Evolutionary conservation across 1,139 yeast genomes (phyloP).

Genomic region (Geotrichum klebahnii): DNA sequence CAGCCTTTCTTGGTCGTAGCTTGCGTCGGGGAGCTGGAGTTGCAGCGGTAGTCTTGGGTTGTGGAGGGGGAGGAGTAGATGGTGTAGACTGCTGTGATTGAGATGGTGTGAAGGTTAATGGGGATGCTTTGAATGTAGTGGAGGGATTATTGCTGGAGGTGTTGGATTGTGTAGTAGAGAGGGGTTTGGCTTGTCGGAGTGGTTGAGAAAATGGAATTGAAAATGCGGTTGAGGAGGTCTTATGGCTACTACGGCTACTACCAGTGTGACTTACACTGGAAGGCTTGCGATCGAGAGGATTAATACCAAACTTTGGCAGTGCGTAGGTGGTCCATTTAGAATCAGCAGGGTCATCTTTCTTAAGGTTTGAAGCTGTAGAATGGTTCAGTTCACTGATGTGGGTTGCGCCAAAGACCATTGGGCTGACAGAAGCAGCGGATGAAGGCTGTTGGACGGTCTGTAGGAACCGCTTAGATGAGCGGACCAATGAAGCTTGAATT

Average conservation of each 20-base stretch:
- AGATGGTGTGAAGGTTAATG: conserved; percentile 9
- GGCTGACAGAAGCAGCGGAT: conserved; percentile 16
- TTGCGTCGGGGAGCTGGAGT: conserved; percentile 48
- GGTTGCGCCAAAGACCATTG: conserved; percentile 18
- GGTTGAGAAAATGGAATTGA: conserved; percentile 10
- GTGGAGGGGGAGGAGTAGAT: conserved; percentile 41
- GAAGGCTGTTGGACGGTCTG: conserved; percentile 23
- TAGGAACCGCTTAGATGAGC: conserved; percentile 22
- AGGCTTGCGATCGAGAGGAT: too few relatives aligned
- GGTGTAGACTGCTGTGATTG: not conserved
- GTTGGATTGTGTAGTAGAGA: not conserved
- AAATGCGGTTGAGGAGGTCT: not conserved
- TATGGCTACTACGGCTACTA: too few relatives aligned
- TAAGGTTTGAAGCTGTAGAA: conserved; percentile 3
- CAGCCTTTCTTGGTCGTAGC: conserved; percentile 80
- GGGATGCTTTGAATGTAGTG: conserved; percentile 5
- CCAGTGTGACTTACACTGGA: too few relatives aligned
- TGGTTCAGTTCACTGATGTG: not conserved
- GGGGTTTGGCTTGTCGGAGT: not conserved
- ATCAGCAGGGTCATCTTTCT: not conserved
- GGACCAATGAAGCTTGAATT: conserved; percentile 9
- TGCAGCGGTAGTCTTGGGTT: conserved; percentile 22
- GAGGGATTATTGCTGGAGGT: too few relatives aligned
- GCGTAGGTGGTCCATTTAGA: conserved; percentile 21
- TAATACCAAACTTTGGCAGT: conserved; percentile 14